These are phyloP conservation scores for Lentinus polychrous DNA, from an alignment of 1,284 basidiomycete species.

Conservation along the genomic window DNA sequence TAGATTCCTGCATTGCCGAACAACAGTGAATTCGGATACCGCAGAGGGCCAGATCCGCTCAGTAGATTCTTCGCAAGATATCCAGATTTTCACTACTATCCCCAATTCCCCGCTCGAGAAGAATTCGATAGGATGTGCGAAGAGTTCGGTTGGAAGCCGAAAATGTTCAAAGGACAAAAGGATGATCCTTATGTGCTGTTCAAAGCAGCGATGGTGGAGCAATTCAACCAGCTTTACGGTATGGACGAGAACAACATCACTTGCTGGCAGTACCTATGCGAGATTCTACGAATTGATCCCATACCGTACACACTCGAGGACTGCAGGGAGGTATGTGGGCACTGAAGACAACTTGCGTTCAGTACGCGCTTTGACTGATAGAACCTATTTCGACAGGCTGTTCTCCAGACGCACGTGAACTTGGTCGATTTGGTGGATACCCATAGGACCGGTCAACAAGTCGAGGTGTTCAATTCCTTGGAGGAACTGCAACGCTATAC, in stretches of 20 bases:
- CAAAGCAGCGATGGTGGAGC: slow-evolving; percentile 5
- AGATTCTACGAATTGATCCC: slow-evolving; percentile 12
- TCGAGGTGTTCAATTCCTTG: slow-evolving; percentile 24
- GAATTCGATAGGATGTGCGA: background rate
- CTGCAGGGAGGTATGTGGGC: slow-evolving; percentile 12
- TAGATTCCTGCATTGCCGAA: no score
- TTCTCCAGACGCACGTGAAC: slow-evolving; percentile 28
- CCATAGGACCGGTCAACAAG: slow-evolving; percentile 6
- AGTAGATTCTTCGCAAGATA: background rate
- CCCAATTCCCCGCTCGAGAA: background rate
- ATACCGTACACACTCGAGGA: slow-evolving; percentile 9
- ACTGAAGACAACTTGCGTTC: no score
- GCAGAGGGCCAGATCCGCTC: no score
- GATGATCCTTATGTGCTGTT: background rate
- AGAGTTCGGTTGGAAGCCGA: background rate
- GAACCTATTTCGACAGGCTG: slow-evolving; percentile 20
- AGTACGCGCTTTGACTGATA: no score
- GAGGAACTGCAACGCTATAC: slow-evolving; percentile 29
- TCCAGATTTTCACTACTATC: background rate
- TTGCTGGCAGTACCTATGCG: slow-evolving; percentile 27
- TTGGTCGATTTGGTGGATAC: slow-evolving; percentile 31
- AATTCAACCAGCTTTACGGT: slow-evolving; percentile 30
- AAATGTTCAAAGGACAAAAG: background rate
- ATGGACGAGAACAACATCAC: slow-evolving; percentile 22
- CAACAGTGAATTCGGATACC: no score